Evolutionary conservation across 2,329 filamentous ascomycete species (phyloP), one percentile per base, ranked within the genome.

Genomic region (Talaromyces sp.): DNA sequence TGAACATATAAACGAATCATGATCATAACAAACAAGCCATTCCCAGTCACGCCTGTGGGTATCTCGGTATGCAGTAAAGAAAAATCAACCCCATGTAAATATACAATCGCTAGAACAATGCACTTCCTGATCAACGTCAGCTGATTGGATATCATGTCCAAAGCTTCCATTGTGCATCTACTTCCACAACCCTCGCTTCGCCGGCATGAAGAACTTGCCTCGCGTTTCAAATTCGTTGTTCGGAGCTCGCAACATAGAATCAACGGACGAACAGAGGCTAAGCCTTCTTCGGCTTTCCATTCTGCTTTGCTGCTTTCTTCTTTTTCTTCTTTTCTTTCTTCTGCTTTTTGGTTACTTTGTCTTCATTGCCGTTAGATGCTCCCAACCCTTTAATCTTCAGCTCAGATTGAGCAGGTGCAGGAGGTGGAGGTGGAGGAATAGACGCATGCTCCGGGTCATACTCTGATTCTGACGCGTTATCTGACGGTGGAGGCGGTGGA

Each of bases 401-500:
- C 22, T 61, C 58, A 34, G 61, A 49, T 22, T 31, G 40, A 40
- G 49, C 10, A 22, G 49, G 49, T 8, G 38, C 49, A 19, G 49
- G 29, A n/a, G 59, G 56, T 17, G 66, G 65, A 25, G 69, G 63
- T 1, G 66, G 67, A 54, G 67, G 65, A 15, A 66, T 58, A 53
- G 64, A 51, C 1, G 68, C 69, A 40, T 68, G 62, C 54, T 69
- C 69, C 40, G 74, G 67, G 11, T 70, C 62, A 53, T 67, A 67
- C 4, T 67, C 65, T n/a, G 59, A 62, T 47, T 67, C 65, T 22
- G 65, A 64, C 17, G 71, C 38, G 71, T 64, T 63, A 11, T 70
- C 71, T 11, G 72, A 70, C 8, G 73, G 73, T 22, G 73, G 73
- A 10, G 72, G 67, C 53, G 69, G 69, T 59, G 70, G 64, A 34